Percentiles rank a stretch among this genome's conserved stretches.
These are phyloP conservation scores for Rosa rugosa DNA, from an alignment of 306 rosid genomes.

Conservation along the genomic window DNA sequence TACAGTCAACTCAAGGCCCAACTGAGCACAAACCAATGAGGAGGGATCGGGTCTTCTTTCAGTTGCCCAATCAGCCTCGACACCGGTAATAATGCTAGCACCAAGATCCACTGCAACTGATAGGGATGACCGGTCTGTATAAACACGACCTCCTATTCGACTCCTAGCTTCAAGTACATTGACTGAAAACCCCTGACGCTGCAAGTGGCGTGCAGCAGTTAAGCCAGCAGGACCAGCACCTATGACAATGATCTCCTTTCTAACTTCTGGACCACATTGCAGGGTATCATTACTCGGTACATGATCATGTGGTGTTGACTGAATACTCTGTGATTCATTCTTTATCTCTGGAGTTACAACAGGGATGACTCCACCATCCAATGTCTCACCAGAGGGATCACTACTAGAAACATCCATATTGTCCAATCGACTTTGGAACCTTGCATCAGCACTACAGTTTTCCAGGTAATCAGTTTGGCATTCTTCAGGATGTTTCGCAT, in stretches of 20 bases:
- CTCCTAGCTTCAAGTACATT: slow-evolving; percentile 87
- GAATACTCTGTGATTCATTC: slow-evolving; percentile 40
- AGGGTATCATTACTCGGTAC: slow-evolving; percentile 24
- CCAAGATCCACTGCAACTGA: slow-evolving; percentile 99
- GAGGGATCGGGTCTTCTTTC: slow-evolving; percentile 99
- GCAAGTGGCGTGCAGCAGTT: slow-evolving; percentile 96
- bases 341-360: slow-evolving; percentile 37
- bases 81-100: slow-evolving; percentile 99
- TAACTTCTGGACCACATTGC: slow-evolving; percentile 45
- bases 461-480: slow-evolving; percentile 28
- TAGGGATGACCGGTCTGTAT: slow-evolving; percentile 80
- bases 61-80: slow-evolving; percentile 97
- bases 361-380: slow-evolving; percentile 40
- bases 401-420: slow-evolving; percentile 35
- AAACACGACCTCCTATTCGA: slow-evolving; percentile 95
- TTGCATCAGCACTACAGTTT: slow-evolving; percentile 38
- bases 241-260: slow-evolving; percentile 73
- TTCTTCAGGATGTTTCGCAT: slow-evolving; percentile 40
- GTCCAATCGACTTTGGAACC: slow-evolving; percentile 25
- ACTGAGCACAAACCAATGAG: slow-evolving; percentile 90
- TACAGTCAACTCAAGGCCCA: slow-evolving; percentile 90
- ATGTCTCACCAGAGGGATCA: slow-evolving; percentile 37
- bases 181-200: slow-evolving; percentile 87
- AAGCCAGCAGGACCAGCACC: slow-evolving; percentile 99
- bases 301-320: slow-evolving; percentile 40